Conservation (phyloP, 805 yeast species). For the Wickerhamiella sergipiensis region DNA sequence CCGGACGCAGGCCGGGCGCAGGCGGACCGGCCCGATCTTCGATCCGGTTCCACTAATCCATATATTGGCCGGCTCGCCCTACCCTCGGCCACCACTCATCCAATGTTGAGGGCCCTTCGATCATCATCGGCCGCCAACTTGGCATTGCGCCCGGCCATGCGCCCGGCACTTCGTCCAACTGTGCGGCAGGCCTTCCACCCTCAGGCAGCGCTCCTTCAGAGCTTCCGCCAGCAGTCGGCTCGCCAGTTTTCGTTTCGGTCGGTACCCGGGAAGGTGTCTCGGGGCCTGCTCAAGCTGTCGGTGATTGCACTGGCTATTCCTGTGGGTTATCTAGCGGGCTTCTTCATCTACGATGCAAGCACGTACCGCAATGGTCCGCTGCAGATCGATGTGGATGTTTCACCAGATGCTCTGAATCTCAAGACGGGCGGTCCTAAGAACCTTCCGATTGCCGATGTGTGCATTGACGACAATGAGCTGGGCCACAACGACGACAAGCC, state of each 20-base stretch:
- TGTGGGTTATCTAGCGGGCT: constrained; percentile 27
- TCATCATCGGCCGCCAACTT: not conserved
- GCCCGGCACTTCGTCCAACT: not conserved
- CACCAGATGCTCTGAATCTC: constrained; percentile 41
- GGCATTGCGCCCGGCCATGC: not conserved
- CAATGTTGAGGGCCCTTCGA: not conserved
- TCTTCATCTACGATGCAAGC: constrained; percentile 52
- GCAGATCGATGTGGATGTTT: constrained; percentile 34
- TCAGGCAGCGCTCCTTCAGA: not conserved
- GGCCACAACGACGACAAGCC: constrained; percentile 36
- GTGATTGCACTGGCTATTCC: constrained; percentile 15
- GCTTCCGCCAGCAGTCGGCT: not conserved
- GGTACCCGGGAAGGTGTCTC: not conserved
- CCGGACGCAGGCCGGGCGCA: no score
- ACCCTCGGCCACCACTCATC: not conserved
- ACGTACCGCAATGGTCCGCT: constrained; percentile 34
- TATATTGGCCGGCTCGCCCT: not conserved
- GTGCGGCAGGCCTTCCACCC: not conserved
- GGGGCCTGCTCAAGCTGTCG: not conserved
- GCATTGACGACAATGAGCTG: constrained; percentile 44
- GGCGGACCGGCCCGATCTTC: not conserved
- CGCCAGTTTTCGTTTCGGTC: not conserved
- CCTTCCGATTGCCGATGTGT: constrained; percentile 43
- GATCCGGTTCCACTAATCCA: not conserved
- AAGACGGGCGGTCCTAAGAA: constrained; percentile 58